These are phyloP conservation scores for Endocalyx cinctus DNA, from an alignment of 2,329 filamentous ascomycete species.

Conservation along the genomic window DNA sequence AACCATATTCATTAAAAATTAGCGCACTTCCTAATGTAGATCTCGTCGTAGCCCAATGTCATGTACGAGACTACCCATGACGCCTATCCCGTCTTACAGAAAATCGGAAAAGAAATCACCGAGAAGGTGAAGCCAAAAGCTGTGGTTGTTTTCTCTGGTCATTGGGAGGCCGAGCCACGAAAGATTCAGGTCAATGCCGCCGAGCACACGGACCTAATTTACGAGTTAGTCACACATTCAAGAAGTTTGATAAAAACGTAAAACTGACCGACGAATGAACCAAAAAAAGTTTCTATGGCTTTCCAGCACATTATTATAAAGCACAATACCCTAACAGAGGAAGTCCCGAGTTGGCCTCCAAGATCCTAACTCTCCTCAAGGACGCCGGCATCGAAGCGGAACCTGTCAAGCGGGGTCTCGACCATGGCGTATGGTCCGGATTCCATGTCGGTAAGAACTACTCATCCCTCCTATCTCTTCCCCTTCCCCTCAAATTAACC, in stretches of 20 bases:
- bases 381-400: constrained; percentile 55
- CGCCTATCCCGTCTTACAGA: constrained; percentile 59
- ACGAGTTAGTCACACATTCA: constrained; percentile 58
- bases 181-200: constrained; percentile 62
- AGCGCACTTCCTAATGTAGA: too few relatives aligned
- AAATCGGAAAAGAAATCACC: constrained; percentile 67
- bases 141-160: constrained; percentile 71
- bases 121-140: constrained; percentile 65
- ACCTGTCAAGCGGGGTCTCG: constrained; percentile 59
- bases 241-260: too few relatives aligned
- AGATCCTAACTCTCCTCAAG: constrained; percentile 51
- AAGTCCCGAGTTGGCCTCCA: constrained; percentile 53
- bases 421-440: constrained; percentile 71
- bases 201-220: constrained; percentile 61
- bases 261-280: too few relatives aligned
- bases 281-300: constrained; percentile 58
- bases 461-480: not conserved
- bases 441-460: constrained; percentile 45
- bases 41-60: constrained; percentile 58
- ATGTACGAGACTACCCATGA: constrained; percentile 67
- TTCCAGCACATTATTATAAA: constrained; percentile 65
- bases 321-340: constrained; percentile 62
- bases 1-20: not conserved
- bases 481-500: not conserved
- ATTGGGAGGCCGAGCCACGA: constrained; percentile 61